Conservation (phyloP, 805 yeast genomes). For the Starmerella apicola region DNA sequence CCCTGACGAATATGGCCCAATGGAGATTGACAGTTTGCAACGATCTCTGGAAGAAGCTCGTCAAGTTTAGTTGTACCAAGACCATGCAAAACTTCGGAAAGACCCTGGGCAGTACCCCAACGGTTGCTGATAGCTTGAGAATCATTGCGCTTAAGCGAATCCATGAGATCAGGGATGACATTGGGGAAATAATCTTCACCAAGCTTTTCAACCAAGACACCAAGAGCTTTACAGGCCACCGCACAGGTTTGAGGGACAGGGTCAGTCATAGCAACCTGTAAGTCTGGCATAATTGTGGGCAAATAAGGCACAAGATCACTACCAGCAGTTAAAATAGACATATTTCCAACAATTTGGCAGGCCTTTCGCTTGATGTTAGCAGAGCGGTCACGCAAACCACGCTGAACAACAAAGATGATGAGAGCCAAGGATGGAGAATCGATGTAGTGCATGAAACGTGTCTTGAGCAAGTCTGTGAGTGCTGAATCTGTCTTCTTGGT, state of each 20-base stretch:
- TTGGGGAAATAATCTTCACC: conserved; percentile 95
- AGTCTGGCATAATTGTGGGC: conserved; percentile 60
- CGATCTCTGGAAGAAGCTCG: conserved; percentile 70
- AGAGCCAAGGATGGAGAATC: conserved; percentile 96
- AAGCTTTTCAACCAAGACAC: conserved; percentile 86
- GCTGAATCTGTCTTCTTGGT: conserved; percentile 82
- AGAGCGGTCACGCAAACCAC: conserved; percentile 93
- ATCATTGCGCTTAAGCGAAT: conserved; percentile 50
- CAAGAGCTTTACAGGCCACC: conserved; percentile 93
- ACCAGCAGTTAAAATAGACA: conserved; percentile 90
- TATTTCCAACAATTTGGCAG: conserved; percentile 96
- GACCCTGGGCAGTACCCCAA: conserved; percentile 93
- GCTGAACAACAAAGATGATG: conserved; percentile 83
- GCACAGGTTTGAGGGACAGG: conserved; percentile 97
- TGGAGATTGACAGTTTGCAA: conserved; percentile 56
- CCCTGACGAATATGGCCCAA: conserved; percentile 75
- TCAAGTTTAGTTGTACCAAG: conserved; percentile 79
- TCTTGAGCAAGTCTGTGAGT: conserved; percentile 67
- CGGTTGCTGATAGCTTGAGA: conserved; percentile 76
- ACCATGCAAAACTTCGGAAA: conserved; percentile 87
- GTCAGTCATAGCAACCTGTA: conserved; percentile 92
- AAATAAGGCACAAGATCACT: conserved; percentile 78
- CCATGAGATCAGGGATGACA: conserved; percentile 67
- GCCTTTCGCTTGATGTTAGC: conserved; percentile 86
- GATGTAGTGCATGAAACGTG: conserved; percentile 92